Evolutionary conservation across 495 filamentous ascomycete genomes (phyloP).

Genomic region (Daldinia loculata): DNA sequence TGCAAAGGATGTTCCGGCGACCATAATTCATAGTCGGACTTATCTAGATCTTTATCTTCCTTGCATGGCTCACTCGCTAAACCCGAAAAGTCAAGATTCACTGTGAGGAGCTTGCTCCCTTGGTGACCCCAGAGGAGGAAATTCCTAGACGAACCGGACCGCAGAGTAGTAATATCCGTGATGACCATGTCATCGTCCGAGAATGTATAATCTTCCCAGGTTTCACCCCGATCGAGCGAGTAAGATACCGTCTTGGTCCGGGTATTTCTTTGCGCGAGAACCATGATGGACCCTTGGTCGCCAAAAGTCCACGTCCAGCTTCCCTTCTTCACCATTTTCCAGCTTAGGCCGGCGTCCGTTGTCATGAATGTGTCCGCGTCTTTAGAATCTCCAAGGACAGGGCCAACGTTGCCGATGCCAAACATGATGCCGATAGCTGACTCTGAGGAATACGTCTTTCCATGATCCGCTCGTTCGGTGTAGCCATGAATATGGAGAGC

Average conservation of each 20-base stretch:
- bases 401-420: slow-evolving; percentile 89
- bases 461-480: slow-evolving; percentile 81
- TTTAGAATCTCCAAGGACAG: slow-evolving; percentile 64
- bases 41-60: slow-evolving; percentile 68
- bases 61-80: slow-evolving; percentile 74
- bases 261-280: slow-evolving; percentile 69
- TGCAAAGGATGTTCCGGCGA: slow-evolving; percentile 79
- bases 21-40: slow-evolving; percentile 84
- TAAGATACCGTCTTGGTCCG: slow-evolving; percentile 77
- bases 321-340: slow-evolving; percentile 85
- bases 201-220: slow-evolving; percentile 80
- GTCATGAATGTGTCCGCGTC: slow-evolving; percentile 89
- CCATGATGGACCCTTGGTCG: slow-evolving; percentile 90
- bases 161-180: slow-evolving; percentile 82
- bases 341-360: slow-evolving; percentile 84
- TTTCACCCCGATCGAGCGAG: slow-evolving; percentile 78
- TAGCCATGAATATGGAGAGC: slow-evolving; percentile 94
- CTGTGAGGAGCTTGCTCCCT: slow-evolving; percentile 63
- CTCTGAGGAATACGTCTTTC: slow-evolving; percentile 84
- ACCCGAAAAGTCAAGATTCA: slow-evolving; percentile 89
- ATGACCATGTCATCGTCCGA: slow-evolving; percentile 72
- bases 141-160: slow-evolving; percentile 85
- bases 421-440: slow-evolving; percentile 93
- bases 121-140: slow-evolving; percentile 88
- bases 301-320: slow-evolving; percentile 91